A percentile compares a stretch with the other conserved stretches of the same genome.
These are phyloP conservation scores for Alloteropsis semialata DNA, from an alignment of 176 grass and related monocot species.

Conservation along the genomic window DNA sequence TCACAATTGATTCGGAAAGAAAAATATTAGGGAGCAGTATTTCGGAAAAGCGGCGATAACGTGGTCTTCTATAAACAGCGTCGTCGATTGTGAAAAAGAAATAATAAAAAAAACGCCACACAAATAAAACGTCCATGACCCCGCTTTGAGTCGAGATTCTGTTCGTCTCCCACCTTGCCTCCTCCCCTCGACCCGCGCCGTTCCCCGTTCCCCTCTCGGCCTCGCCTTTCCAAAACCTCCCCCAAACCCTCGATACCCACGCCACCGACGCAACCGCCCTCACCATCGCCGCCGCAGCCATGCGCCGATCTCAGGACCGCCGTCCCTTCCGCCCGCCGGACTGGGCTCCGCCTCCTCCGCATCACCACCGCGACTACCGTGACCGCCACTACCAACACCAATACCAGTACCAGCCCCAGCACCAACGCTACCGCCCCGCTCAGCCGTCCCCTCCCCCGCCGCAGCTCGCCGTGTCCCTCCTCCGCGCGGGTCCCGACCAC, in stretches of 20 bases:
- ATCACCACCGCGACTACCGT: background rate
- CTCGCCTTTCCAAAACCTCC: slow-evolving; percentile 31
- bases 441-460: background rate
- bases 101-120: background rate
- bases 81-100: background rate
- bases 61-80: background rate
- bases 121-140: background rate
- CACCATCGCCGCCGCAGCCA: background rate
- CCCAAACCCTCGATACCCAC: slow-evolving; percentile 22
- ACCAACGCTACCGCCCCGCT: background rate
- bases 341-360: background rate
- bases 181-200: background rate
- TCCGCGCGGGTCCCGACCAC: slow-evolving; percentile 5
- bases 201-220: slow-evolving; percentile 5
- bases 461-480: slow-evolving; percentile 42
- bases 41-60: too few species aligned
- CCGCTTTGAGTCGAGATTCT: background rate
- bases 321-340: slow-evolving; percentile 37
- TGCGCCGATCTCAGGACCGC: slow-evolving; percentile 39
- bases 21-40: too few species aligned
- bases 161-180: slow-evolving; percentile 1
- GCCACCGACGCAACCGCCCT: background rate
- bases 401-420: background rate
- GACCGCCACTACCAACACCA: background rate
- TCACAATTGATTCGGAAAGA: too few species aligned